Conservation (phyloP, 2,329 filamentous ascomycete species). For the Phaeosphaeria sp. region DNA sequence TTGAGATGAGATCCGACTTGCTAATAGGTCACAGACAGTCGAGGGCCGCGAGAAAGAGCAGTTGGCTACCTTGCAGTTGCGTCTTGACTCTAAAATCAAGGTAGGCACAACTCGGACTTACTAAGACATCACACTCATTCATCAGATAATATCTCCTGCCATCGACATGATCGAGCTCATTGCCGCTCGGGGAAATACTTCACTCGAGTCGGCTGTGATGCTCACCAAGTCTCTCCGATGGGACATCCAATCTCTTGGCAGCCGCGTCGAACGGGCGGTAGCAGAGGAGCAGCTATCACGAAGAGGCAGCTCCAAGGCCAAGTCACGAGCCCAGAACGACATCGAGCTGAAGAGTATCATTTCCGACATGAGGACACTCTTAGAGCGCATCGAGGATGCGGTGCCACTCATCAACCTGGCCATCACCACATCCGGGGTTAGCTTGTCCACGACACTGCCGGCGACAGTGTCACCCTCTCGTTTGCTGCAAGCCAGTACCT, state of each 20-base stretch:
- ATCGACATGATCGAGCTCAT: constrained; percentile 94
- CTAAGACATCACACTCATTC: background rate
- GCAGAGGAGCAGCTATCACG: constrained; percentile 64
- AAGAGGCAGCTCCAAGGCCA: constrained; percentile 53
- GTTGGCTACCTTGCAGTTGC: constrained; percentile 72
- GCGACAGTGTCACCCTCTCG: constrained; percentile 87
- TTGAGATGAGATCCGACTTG: background rate
- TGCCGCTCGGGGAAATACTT: constrained; percentile 76
- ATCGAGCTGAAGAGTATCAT: constrained; percentile 74
- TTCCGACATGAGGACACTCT: constrained; percentile 74
- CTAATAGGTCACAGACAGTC: constrained; percentile 51
- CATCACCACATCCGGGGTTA: constrained; percentile 92
- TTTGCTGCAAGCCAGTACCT: constrained; percentile 88
- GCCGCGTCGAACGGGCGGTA: constrained; percentile 74
- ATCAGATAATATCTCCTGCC: constrained; percentile 81
- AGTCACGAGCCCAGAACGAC: constrained; percentile 63
- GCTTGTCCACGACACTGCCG: constrained; percentile 78
- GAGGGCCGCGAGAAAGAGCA: constrained; percentile 75
- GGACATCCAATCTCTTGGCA: constrained; percentile 81
- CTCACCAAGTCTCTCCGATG: constrained; percentile 82
- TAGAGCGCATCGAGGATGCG: constrained; percentile 84
- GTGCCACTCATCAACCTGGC: constrained; percentile 92
- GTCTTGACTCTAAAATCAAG: constrained; percentile 84
- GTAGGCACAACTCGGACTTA: constrained; percentile 50
- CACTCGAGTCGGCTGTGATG: constrained; percentile 82